Percentiles rank a stretch among this genome's conserved stretches.
Conservation (phyloP, 2,329 filamentous ascomycete species). For the Beauveria brongniartii region DNA sequence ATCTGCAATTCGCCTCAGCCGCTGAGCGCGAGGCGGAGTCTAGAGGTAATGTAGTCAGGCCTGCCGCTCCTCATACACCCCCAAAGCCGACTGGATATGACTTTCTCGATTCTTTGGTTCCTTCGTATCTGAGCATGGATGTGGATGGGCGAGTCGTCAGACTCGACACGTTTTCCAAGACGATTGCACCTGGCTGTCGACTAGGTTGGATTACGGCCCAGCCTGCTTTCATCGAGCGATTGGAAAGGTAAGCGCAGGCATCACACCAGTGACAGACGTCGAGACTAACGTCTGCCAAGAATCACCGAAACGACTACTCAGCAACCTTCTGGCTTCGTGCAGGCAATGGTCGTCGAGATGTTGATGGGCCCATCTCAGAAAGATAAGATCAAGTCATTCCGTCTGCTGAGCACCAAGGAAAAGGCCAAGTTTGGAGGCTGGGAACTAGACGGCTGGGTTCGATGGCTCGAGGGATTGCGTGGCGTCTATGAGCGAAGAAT, state of each 20-base stretch:
- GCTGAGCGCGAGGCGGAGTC: conserved; percentile 42
- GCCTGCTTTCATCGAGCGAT: conserved; percentile 66
- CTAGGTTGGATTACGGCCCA: conserved; percentile 87
- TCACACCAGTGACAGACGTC: no score
- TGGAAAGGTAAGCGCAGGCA: conserved; percentile 31
- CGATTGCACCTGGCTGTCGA: conserved; percentile 79
- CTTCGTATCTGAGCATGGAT: conserved; percentile 76
- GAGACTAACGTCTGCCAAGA: conserved; percentile 31
- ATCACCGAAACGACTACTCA: conserved; percentile 74
- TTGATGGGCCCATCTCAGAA: conserved; percentile 62
- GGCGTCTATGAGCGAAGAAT: conserved; percentile 81
- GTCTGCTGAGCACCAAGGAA: conserved; percentile 38
- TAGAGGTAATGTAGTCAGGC: conserved; percentile 26
- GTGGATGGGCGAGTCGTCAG: conserved; percentile 80
- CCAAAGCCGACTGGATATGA: conserved; percentile 52
- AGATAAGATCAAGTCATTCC: conserved; percentile 33
- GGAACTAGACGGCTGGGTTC: conserved; percentile 79
- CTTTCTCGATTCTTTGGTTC: conserved; percentile 76
- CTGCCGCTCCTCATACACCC: conserved; percentile 20
- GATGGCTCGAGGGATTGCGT: conserved; percentile 80
- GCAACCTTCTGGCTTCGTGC: conserved; percentile 83
- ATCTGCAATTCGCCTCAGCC: conserved; percentile 78
- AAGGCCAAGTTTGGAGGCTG: conserved; percentile 50
- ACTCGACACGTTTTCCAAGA: conserved; percentile 91
- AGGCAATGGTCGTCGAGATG: conserved; percentile 70